phyloP scores from a whole-genome alignment of 495 filamentous ascomycete genomes.

The Xylaria nigripes region DNA sequence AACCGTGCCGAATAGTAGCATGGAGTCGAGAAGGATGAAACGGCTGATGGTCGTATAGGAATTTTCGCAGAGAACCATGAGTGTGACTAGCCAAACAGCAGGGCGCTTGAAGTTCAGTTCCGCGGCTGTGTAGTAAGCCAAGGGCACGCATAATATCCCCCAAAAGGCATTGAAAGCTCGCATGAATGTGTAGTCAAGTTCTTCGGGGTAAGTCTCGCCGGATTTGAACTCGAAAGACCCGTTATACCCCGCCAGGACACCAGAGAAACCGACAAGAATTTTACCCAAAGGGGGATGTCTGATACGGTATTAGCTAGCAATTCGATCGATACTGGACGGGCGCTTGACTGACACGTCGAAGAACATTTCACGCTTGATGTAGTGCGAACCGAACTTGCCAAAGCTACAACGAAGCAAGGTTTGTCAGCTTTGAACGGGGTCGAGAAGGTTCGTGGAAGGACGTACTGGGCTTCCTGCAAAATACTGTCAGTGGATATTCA shows the following conservation, averaged over 20 bases:
- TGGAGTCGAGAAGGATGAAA: slow-evolving; percentile 95
- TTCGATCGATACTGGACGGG: background rate
- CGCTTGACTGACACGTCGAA: slow-evolving; percentile 67
- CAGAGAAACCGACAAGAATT: slow-evolving; percentile 94
- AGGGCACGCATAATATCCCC: slow-evolving; percentile 82
- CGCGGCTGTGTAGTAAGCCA: slow-evolving; percentile 91
- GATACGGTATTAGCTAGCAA: slow-evolving; percentile 3
- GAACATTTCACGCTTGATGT: slow-evolving; percentile 97
- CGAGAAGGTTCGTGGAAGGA: slow-evolving; percentile 8
- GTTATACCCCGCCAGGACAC: slow-evolving; percentile 95
- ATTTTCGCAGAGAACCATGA: slow-evolving; percentile 98
- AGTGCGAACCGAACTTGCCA: slow-evolving; percentile 98
- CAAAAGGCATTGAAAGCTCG: slow-evolving; percentile 94
- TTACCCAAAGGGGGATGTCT: slow-evolving; percentile 88
- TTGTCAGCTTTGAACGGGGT: slow-evolving; percentile 21
- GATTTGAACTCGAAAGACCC: slow-evolving; percentile 99
- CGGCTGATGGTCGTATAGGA: slow-evolving; percentile 97
- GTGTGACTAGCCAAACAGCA: slow-evolving; percentile 86
- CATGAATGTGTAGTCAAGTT: slow-evolving; percentile 98
- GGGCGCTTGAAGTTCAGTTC: slow-evolving; percentile 78
- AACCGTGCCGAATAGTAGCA: slow-evolving; percentile 96
- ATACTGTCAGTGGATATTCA: slow-evolving; percentile 12
- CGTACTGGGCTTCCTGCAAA: slow-evolving; percentile 27
- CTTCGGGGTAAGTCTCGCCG: slow-evolving; percentile 85
- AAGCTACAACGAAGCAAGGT: slow-evolving; percentile 52